Evolutionary conservation across 2,329 filamentous ascomycete genomes (phyloP).

Genomic region (Cladobotryum protrusum): DNA sequence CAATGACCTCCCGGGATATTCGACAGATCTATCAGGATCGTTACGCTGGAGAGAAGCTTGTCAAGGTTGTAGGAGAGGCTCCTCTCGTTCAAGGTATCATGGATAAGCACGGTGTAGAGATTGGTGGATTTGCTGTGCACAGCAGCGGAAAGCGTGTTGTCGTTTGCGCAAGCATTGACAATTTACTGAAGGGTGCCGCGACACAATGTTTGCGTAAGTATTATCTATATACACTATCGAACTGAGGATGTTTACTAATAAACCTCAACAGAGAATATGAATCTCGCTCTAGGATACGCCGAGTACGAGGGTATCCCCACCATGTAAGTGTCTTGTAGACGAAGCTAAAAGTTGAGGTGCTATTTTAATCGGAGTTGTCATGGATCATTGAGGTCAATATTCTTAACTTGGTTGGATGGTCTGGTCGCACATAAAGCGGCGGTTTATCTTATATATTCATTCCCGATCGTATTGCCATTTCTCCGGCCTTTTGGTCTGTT

Average conservation of each 20-base stretch:
- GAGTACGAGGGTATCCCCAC: conserved; percentile 82
- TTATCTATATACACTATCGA: not conserved
- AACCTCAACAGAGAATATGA: conserved; percentile 72
- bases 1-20: conserved; percentile 87
- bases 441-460: too few species aligned
- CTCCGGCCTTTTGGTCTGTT: too few species aligned
- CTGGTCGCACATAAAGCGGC: too few species aligned
- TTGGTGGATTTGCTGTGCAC: conserved; percentile 87
- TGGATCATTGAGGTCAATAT: conserved; percentile 18
- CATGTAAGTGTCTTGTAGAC: conserved; percentile 27
- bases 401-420: not conserved
- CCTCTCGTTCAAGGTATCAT: conserved; percentile 80
- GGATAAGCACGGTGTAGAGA: conserved; percentile 82
- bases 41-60: conserved; percentile 90
- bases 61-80: conserved; percentile 85
- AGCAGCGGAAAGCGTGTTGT: conserved; percentile 84
- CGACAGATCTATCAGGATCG: conserved; percentile 92
- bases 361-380: conserved; percentile 8
- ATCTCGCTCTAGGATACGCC: conserved; percentile 78
- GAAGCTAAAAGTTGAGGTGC: not conserved
- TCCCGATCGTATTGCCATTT: too few species aligned
- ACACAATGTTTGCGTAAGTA: conserved; percentile 85
- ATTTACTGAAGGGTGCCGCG: conserved; percentile 85
- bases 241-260: conserved; percentile 47
- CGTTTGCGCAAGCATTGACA: conserved; percentile 86